Evolutionary conservation across 306 rosid species (phyloP).

Genomic region (Alnus glutinosa): DNA sequence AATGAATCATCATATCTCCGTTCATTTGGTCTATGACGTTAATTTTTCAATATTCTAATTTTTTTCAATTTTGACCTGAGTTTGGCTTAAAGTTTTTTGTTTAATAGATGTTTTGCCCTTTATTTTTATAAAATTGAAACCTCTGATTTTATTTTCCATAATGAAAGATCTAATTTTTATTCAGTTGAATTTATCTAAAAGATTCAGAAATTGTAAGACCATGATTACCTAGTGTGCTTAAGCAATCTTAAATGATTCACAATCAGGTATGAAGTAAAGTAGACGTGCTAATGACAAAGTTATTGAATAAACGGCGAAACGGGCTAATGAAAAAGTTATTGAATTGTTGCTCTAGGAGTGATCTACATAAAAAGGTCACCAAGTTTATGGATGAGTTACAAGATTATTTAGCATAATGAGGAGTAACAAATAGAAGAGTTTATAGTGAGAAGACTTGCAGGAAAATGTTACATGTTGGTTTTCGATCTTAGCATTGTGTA

Average conservation of each 20-base stretch:
- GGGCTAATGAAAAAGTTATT: not conserved
- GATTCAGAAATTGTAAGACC: not conserved
- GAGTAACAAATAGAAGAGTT: conserved; percentile 2
- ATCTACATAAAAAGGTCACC: not conserved
- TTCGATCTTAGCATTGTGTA: not conserved
- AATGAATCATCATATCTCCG: no score
- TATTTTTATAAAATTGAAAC: no score
- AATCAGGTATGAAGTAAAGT: no score
- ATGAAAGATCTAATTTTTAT: no score
- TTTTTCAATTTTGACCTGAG: no score
- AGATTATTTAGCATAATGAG: not conserved
- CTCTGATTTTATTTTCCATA: no score
- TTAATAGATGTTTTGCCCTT: no score
- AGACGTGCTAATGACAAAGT: no score
- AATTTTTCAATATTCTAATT: no score
- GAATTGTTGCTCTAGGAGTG: not conserved
- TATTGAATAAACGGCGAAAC: not conserved
- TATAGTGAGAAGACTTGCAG: not conserved
- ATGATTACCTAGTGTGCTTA: not conserved
- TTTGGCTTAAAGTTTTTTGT: no score
- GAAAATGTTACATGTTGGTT: not conserved
- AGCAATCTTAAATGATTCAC: not conserved
- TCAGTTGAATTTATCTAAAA: not conserved
- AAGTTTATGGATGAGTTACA: not conserved
- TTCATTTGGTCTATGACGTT: not conserved